Conservation (phyloP, 805 yeast genomes). For the Middelhovenomyces tepae region DNA sequence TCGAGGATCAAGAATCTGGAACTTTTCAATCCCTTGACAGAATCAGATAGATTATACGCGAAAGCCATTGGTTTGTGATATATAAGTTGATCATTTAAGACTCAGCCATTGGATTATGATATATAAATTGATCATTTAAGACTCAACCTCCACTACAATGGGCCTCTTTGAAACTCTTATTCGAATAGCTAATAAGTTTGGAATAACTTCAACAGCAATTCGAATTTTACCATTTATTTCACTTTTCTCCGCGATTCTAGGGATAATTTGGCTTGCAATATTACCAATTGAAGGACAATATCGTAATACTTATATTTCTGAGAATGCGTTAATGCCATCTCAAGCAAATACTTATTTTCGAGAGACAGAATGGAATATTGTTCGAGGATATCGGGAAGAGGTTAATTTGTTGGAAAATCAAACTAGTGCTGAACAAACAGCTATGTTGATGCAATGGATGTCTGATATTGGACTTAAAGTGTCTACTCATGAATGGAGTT, state of each 20-base stretch:
- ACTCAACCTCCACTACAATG: conserved; percentile 16
- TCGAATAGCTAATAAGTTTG: conserved; percentile 21
- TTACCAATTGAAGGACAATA: conserved; percentile 78
- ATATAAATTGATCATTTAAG: not conserved
- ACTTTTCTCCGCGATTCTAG: conserved; percentile 25
- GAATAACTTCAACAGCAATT: conserved; percentile 20
- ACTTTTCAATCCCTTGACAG: no score
- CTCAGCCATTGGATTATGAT: not conserved
- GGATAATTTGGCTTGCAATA: conserved; percentile 46
- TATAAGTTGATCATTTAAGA: not conserved
- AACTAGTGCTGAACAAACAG: conserved; percentile 33
- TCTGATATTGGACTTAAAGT: conserved; percentile 66
- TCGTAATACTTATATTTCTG: conserved; percentile 79
- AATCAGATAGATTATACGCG: no score
- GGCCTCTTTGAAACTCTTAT: conserved; percentile 28
- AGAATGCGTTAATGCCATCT: conserved; percentile 94
- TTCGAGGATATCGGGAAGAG: conserved; percentile 74
- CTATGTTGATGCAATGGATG: conserved; percentile 48
- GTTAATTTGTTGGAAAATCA: conserved; percentile 29
- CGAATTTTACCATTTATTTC: conserved; percentile 24
- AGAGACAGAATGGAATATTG: conserved; percentile 88
- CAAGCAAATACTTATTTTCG: conserved; percentile 88
- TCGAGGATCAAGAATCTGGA: no score
- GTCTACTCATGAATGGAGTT: conserved; percentile 33
- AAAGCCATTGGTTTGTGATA: not conserved